phyloP scores from a whole-genome alignment of 2,329 filamentous ascomycete genomes.

The Diaporthe capsici region DNA sequence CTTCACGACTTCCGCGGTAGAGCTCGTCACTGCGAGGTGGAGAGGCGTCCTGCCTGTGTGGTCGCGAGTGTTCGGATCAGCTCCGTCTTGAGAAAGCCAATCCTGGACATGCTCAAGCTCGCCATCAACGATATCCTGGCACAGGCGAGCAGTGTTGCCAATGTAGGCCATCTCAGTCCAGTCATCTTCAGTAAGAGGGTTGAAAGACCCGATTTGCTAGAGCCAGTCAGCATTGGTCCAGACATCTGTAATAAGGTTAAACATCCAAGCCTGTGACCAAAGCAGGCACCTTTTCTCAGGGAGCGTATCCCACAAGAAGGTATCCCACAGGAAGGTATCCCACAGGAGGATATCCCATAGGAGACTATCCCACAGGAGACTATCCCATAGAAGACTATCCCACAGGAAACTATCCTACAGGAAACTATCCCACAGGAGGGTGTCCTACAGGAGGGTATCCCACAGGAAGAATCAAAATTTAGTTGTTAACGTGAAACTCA shows the following conservation, averaged over 20 bases:
- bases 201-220: slow-evolving; percentile 75
- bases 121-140: slow-evolving; percentile 83
- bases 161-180: slow-evolving; percentile 95
- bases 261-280: too few species aligned
- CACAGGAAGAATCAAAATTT: too few species aligned
- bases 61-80: slow-evolving; percentile 81
- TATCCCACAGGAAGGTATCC: too few species aligned
- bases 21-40: slow-evolving; percentile 80
- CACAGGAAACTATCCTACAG: too few species aligned
- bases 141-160: slow-evolving; percentile 82
- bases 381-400: too few species aligned
- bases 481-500: neutral
- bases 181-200: slow-evolving; percentile 84
- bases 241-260: too few species aligned
- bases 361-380: too few species aligned
- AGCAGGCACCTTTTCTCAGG: too few species aligned
- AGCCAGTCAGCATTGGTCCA: neutral
- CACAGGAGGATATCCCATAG: too few species aligned
- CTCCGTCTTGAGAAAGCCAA: slow-evolving; percentile 76
- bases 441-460: too few species aligned
- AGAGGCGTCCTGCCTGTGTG: slow-evolving; percentile 84
- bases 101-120: slow-evolving; percentile 79
- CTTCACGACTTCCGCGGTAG: slow-evolving; percentile 78
- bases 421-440: too few species aligned
- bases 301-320: too few species aligned